Evolutionary conservation across 164 flowering plant genomes (phyloP), one percentile per base, ranked within the genome.

Genomic region (Cinnamomum micranthum): DNA sequence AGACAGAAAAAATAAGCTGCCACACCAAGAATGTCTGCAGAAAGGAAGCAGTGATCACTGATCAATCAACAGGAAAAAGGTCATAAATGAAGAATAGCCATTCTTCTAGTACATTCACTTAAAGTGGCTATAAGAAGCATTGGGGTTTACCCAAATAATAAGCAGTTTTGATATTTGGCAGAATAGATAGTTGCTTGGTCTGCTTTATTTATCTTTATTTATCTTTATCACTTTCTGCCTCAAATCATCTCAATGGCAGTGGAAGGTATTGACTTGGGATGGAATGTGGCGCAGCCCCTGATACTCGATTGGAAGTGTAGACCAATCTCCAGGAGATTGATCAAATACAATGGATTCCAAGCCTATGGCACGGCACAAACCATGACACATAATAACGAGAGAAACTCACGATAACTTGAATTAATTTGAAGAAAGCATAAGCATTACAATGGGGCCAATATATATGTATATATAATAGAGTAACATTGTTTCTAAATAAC

Each of bases 1-100:
- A 28, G 28, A 81, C 62, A 31, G 98, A 90, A 75, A 94, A 86
- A 59, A 71, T 60, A 79, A 94, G 85, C 81, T 94, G 98, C 98
- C 98, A 94, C 75, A 92, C 95, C 84, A 94, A 79, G 86, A 92
- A 92, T 28, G 92, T 90, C 98, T 94, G 97, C 86, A 81, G 79
- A 79, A 23, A 76, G 68, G 71, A 2, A 28, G 58, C 58, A 73
- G 1, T 55, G 13, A 76, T 12, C 71, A 41, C 17, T 2, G 0
- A 13, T 60, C 41, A 50, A 31, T 31, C 24, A 60, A 68, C 31
- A 28, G 22, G 15, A 28, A 27, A 66, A 28, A 66, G 27, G 28
- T 66, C 1, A 68, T 22, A 68, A 68, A 35, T 17, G 35, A 68
- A 69, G 71, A 23, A 41, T 35, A 22, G n/a, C 11, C 25, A 20